Evolutionary conservation across 805 yeast genomes (phyloP).

Genomic region (Cyberlindnera japonica): DNA sequence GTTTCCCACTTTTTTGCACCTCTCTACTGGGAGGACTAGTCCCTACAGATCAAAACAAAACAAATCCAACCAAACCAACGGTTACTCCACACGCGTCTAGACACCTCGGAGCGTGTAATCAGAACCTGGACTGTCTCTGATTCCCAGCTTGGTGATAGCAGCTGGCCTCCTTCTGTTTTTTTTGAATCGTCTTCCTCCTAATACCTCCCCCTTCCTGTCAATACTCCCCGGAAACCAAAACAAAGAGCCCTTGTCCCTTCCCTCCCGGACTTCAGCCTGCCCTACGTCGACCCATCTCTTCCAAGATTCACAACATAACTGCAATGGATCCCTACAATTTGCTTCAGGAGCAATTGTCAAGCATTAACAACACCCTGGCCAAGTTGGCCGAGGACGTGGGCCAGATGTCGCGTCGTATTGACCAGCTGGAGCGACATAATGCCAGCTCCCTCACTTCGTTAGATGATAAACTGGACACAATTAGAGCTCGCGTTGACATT

Average conservation of each 20-base stretch:
- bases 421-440: slow-evolving; percentile 19
- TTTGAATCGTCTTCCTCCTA: too few species aligned
- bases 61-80: background rate
- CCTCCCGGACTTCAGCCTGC: too few species aligned
- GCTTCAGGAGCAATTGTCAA: slow-evolving; percentile 25
- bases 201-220: background rate
- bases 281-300: background rate
- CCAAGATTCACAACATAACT: background rate
- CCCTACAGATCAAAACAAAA: slow-evolving; percentile 3
- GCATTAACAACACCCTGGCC: slow-evolving; percentile 17
- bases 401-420: slow-evolving; percentile 19
- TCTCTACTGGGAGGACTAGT: background rate
- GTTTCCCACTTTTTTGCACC: background rate
- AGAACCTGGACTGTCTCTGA: too few species aligned
- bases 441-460: slow-evolving; percentile 7
- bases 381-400: slow-evolving; percentile 21
- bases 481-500: slow-evolving; percentile 13
- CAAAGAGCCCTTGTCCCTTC: background rate
- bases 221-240: background rate
- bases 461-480: slow-evolving; percentile 10
- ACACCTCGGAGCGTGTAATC: too few species aligned
- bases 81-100: slow-evolving; percentile 1
- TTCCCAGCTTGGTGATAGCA: background rate
- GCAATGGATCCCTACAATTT: slow-evolving; percentile 24
- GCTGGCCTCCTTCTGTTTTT: too few species aligned